phyloP scores from a whole-genome alignment of 164 flowering plant species.

The Vitis cinerea region DNA sequence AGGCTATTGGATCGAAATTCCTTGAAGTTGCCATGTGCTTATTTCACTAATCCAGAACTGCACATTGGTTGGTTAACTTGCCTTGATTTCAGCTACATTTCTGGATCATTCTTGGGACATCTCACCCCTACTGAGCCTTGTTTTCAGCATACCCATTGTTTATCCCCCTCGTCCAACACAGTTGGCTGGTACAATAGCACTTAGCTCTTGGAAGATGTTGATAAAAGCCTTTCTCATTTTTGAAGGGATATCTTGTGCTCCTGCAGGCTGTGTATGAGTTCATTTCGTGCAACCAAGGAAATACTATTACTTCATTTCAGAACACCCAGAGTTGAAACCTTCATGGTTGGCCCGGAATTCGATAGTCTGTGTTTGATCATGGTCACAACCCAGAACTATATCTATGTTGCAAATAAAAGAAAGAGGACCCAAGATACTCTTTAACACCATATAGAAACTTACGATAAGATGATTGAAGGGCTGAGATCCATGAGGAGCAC shows the following conservation, averaged over 20 bases:
- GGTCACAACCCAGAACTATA: neutral
- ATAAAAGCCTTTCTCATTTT: too few species aligned
- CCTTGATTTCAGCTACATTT: neutral
- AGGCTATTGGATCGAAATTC: neutral
- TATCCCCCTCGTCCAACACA: neutral
- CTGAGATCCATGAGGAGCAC: slow-evolving; percentile 4
- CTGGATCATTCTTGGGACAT: neutral
- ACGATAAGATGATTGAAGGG: neutral
- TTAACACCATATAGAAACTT: neutral
- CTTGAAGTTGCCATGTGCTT: neutral
- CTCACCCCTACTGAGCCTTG: neutral
- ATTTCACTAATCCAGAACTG: neutral
- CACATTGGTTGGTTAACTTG: neutral
- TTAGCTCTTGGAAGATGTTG: too few species aligned
- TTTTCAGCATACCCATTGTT: neutral
- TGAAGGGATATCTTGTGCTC: too few species aligned
- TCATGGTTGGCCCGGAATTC: too few species aligned
- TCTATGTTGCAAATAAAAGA: neutral
- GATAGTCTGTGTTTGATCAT: too few species aligned
- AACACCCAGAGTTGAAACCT: too few species aligned
- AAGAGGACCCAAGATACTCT: neutral
- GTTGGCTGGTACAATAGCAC: too few species aligned
- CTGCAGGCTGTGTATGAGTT: too few species aligned
- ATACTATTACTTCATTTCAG: too few species aligned
- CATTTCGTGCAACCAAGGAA: too few species aligned